phyloP scores from a whole-genome alignment of 1,284 basidiomycete species.

The Ceraceosorus guamensis region DNA sequence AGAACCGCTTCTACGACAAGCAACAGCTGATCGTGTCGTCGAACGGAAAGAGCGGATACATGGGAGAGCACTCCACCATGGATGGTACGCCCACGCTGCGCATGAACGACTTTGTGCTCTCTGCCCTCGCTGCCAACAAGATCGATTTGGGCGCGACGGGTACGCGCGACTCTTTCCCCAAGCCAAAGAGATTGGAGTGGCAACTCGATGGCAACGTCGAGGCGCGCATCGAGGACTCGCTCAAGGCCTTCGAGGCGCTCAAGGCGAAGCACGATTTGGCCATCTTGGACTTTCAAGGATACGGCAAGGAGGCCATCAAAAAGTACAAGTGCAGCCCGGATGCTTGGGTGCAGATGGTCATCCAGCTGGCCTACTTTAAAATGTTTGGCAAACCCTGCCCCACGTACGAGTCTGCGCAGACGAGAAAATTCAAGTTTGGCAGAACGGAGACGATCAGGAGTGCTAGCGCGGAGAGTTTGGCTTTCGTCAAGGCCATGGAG shows the following conservation, averaged over 20 bases:
- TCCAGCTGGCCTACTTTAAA: slow-evolving; percentile 86
- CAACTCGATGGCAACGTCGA: slow-evolving; percentile 58
- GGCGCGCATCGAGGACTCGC: slow-evolving; percentile 56
- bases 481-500: slow-evolving; percentile 82
- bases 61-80: slow-evolving; percentile 92
- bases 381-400: slow-evolving; percentile 70
- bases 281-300: slow-evolving; percentile 77
- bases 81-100: slow-evolving; percentile 92
- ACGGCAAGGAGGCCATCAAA: slow-evolving; percentile 86
- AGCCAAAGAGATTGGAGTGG: slow-evolving; percentile 67
- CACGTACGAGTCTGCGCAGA: slow-evolving; percentile 91
- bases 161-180: slow-evolving; percentile 55
- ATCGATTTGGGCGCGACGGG: slow-evolving; percentile 56
- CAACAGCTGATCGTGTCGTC: slow-evolving; percentile 64
- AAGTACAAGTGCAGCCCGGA: slow-evolving; percentile 82
- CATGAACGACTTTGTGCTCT: slow-evolving; percentile 88
- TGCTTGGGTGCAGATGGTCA: slow-evolving; percentile 86
- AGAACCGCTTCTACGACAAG: slow-evolving; percentile 95
- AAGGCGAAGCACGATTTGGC: slow-evolving; percentile 73
- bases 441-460: slow-evolving; percentile 90
- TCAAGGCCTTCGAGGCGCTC: slow-evolving; percentile 68
- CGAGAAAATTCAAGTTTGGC: slow-evolving; percentile 81
- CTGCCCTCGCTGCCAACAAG: slow-evolving; percentile 68
- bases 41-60: slow-evolving; percentile 91
- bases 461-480: slow-evolving; percentile 72